Evolutionary conservation across 257 asterid genomes (phyloP).

Genomic region (Paraleonurus japonicus): DNA sequence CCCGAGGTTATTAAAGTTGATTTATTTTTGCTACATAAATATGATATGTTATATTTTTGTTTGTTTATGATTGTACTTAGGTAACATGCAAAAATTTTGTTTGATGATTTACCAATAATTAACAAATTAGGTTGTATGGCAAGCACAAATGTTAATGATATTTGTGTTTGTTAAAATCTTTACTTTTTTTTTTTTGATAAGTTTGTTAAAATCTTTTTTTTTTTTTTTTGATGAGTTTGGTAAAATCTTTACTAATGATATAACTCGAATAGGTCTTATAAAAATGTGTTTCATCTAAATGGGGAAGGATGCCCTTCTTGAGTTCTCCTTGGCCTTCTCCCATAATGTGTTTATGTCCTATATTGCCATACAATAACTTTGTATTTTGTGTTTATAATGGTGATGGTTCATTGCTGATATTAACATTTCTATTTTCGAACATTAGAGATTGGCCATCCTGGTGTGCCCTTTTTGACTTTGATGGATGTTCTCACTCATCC

Average conservation of each 20-base stretch:
- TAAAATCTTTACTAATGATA: constrained; percentile 6
- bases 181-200: too few relatives aligned
- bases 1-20: constrained; percentile 45
- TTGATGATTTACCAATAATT: constrained; percentile 1
- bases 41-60: not conserved
- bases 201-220: too few relatives aligned
- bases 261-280: constrained; percentile 39
- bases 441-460: constrained; percentile 55
- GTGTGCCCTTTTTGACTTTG: constrained; percentile 63
- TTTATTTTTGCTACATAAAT: not conserved
- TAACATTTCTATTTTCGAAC: constrained; percentile 11
- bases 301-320: constrained; percentile 61
- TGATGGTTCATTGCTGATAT: not conserved
- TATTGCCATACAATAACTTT: constrained; percentile 20
- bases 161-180: constrained; percentile 2
- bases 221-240: too few relatives aligned
- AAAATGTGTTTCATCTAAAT: constrained; percentile 52
- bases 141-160: not conserved
- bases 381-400: constrained; percentile 12
- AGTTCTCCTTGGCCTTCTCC: constrained; percentile 67
- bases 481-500: constrained; percentile 68
- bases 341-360: constrained; percentile 54
- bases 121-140: not conserved
- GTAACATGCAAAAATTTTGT: not conserved
- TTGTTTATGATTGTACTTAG: not conserved